Base-by-base conservation (phyloP, 352 stramenopile genomes). In the Pseudoperonospora humuli region DNA sequence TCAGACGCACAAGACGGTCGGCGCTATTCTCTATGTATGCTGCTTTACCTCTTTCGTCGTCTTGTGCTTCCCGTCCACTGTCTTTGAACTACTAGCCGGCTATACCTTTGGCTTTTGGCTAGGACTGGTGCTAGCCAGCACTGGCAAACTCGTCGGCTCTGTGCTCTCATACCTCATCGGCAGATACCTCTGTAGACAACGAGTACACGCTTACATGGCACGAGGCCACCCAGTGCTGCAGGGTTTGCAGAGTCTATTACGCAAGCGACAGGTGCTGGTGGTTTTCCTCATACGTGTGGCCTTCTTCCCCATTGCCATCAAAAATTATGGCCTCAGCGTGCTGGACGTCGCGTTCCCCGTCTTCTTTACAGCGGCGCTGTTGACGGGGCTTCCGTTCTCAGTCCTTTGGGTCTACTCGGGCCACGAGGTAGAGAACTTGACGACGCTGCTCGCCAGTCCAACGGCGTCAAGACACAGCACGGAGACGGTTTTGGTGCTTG, bases 261-360 rank as follows among this genome's bases (percentile, higher is more conserved):
- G 40, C 14, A 74, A 75, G 43, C 62, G 62, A 0, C 68, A 88
- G 46, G 63, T 86, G 38, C 66, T 91, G 31, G 65, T 91, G 27
- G 78, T 91, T 21, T 86, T 86, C 45, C 64, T 91, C 43, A 88
- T 75, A 21, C 74, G 78, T 19, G 72, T 79, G 15, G 78, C 78
- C 19, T 88, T 87, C 47, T 88, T 91, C 47, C 78, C 78, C 8
- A 91, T 91, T 50, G 78, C 74, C 28, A 65, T 91, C 59, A 91
- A 91, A 48, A 91, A 91, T 51, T 91, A 91, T 46, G 78, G 78
- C 25, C 74, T 91, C 17, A 91, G 78, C 45, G 75, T 86, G 19
- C 52, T 91, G 10, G 73, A 86, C 41, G 78, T 91, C 13, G 54
- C 41, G 18, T 88, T 88, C 21, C 40, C 56, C 8, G 66, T 88